Percentiles rank a stretch among this genome's conserved stretches.
Evolutionary conservation across 306 rosid genomes (phyloP).

Genomic region (Prinsepia uniflora): DNA sequence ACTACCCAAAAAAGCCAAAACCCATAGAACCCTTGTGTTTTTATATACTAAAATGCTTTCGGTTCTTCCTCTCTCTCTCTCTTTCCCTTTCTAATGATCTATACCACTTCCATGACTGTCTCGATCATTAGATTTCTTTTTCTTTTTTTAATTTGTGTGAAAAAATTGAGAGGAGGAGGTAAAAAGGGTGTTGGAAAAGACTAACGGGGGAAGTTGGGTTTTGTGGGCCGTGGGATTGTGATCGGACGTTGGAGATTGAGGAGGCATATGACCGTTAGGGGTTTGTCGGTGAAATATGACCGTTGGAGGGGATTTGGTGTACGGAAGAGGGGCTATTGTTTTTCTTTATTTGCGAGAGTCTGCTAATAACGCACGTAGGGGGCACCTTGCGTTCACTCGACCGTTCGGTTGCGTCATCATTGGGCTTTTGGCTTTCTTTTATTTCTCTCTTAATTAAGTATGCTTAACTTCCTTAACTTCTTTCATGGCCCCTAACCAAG

Average conservation of each 20-base stretch:
- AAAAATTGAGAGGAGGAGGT: conserved; percentile 22
- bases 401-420: conserved; percentile 51
- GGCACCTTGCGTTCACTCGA: conserved; percentile 52
- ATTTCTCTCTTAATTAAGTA: not conserved
- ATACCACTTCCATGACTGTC: conserved; percentile 39
- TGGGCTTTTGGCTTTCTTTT: not conserved
- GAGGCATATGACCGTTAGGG: conserved; percentile 71
- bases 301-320: conserved; percentile 51
- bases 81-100: not conserved
- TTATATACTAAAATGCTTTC: conserved; percentile 23
- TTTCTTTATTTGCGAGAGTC: not conserved
- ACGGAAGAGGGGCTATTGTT: conserved; percentile 30
- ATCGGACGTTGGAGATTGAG: conserved; percentile 50
- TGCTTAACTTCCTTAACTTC: conserved; percentile 20
- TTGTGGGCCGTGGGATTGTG: conserved; percentile 39
- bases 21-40: conserved; percentile 29
- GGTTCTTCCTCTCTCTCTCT: conserved; percentile 17
- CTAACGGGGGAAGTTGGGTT: not conserved
- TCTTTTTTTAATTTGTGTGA: conserved; percentile 40
- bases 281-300: conserved; percentile 50
- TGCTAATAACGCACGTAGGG: conserved; percentile 20
- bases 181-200: conserved; percentile 27
- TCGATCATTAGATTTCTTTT: conserved; percentile 39
- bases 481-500: conserved; percentile 2
- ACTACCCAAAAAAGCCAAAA: conserved; percentile 54